These are phyloP conservation scores for Trichosanthes truncata DNA, from an alignment of 306 rosid genomes.

Conservation along the genomic window DNA sequence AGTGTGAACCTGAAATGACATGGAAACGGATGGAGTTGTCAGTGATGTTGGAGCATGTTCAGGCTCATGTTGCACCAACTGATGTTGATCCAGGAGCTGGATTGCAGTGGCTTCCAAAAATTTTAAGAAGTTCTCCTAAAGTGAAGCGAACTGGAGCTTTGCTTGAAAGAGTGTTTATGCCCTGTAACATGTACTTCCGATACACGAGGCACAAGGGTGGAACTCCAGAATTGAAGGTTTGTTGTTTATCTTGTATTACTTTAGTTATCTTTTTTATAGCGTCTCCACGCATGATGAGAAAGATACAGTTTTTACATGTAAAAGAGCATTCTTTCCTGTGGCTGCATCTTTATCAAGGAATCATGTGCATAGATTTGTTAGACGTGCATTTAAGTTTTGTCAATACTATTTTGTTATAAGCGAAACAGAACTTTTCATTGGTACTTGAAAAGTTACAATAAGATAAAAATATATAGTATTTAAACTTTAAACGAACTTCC, in stretches of 20 bases:
- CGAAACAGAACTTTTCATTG: background rate
- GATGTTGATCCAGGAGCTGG: constrained; percentile 99
- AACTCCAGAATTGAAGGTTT: constrained; percentile 86
- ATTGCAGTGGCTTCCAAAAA: constrained; percentile 97
- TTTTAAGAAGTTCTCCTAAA: constrained; percentile 90
- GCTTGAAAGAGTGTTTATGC: constrained; percentile 99
- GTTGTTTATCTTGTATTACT: background rate
- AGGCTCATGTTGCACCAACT: constrained; percentile 99
- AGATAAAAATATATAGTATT: background rate
- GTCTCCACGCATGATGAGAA: background rate
- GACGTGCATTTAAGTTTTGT: background rate
- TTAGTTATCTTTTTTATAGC: background rate
- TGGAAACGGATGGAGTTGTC: constrained; percentile 90
- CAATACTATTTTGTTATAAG: background rate
- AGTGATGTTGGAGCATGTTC: constrained; percentile 95
- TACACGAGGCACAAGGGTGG: constrained; percentile 98
- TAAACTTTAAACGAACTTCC: background rate
- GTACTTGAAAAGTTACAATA: background rate
- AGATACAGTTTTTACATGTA: background rate
- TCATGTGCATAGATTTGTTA: background rate
- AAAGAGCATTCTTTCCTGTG: background rate
- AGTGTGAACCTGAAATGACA: constrained; percentile 86
- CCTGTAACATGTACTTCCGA: constrained; percentile 91
- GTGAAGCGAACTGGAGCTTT: constrained; percentile 99
- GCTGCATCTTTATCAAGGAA: background rate